phyloP scores from a whole-genome alignment of 352 stramenopile species.

The Globisporangium orthogonon region DNA sequence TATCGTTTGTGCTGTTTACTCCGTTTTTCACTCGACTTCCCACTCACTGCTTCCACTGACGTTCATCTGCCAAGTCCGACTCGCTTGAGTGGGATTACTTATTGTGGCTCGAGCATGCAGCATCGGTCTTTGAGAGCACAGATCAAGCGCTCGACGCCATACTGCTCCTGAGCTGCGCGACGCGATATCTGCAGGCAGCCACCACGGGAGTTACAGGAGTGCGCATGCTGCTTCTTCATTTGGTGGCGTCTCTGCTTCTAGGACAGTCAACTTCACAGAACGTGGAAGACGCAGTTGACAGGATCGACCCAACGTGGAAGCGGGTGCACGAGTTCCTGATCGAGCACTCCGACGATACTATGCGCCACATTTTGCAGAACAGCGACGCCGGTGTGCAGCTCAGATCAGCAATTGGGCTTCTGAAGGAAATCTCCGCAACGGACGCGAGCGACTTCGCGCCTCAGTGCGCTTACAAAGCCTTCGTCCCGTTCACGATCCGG shows the following conservation, averaged over 20 bases:
- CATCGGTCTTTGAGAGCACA: conserved; percentile 32
- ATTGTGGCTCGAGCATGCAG: conserved; percentile 58
- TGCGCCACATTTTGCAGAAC: conserved; percentile 5
- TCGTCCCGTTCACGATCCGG: conserved; percentile 29
- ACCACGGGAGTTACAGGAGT: conserved; percentile 1
- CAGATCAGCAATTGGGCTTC: conserved; percentile 13
- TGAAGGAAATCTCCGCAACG: conserved; percentile 26
- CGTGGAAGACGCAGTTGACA: background rate
- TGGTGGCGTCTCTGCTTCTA: conserved; percentile 7
- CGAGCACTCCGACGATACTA: conserved; percentile 1
- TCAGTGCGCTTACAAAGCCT: conserved; percentile 9
- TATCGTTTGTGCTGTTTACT: background rate
- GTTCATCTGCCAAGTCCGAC: conserved; percentile 21
- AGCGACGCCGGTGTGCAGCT: background rate
- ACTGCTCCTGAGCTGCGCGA: conserved; percentile 29
- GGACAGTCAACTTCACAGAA: background rate
- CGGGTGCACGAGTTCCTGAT: background rate
- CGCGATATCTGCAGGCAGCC: conserved; percentile 24
- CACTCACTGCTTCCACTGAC: background rate
- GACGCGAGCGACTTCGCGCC: background rate
- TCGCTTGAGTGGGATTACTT: conserved; percentile 45
- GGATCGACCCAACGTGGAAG: conserved; percentile 1
- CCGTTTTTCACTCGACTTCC: background rate
- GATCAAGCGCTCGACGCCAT: conserved; percentile 22
- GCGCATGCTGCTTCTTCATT: conserved; percentile 3